Evolutionary conservation across 1,284 basidiomycete genomes (phyloP), one percentile per base, ranked within the genome.

Genomic region (Caloboletus inedulis): DNA sequence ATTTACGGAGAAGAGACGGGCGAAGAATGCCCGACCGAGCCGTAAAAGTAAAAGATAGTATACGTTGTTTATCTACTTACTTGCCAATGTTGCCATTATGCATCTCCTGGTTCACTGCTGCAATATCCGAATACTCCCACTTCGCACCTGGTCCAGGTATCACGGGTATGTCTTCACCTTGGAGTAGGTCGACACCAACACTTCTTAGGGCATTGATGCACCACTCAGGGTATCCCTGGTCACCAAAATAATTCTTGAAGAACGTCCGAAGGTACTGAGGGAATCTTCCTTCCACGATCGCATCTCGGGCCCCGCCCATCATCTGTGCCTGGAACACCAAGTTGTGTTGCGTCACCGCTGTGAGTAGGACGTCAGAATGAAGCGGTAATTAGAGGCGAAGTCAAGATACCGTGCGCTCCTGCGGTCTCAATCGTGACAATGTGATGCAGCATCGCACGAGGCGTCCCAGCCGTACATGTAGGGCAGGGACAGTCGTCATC

Each of bases 291-390:
- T 78, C 76, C 51, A 91, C 65, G 59, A 93, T 93, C 3, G 91
- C 87, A 62, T 87, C 80, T 54, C 91, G 77, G 30, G 85, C 88
- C 27, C 80, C 75, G 21, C 87, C 87, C 88, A 93, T 90, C 12
- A 93, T 74, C 54, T 81, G 82, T 12, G 89, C 90, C 72, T 91
- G 87, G 71, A 91, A 91, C 21, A 82, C 80, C 52, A 91, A 75
- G 64, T 92, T 92, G 60, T 91, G 89, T 55, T 86, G 77, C 1
- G 89, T 90, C 53, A 90, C 70, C 23, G 87, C 88, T 90, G 56
- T 42, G 39, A 39, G 48, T 47, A 27, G 40, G 33, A 47, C 58
- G 52, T 55, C 47, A 48, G 51, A 56, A 62, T 58, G 49, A 59
- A 52, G 31, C 68, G 59, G 63, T 53, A 56, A 53, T 53, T 47